phyloP scores from a whole-genome alignment of 148 eudicot species.

The Drosera capensis region DNA sequence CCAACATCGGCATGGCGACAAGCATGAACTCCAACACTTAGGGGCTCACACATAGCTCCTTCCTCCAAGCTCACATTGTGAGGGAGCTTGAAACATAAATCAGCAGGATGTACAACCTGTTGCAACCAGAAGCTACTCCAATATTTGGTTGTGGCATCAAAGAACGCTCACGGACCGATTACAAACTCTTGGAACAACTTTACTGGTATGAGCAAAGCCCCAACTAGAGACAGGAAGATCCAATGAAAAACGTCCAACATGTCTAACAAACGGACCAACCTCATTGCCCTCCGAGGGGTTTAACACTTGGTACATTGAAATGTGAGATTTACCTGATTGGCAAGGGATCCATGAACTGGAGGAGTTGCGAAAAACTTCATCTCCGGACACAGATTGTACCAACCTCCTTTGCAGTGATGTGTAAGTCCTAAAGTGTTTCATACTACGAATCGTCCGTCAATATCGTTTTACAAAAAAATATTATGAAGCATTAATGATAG shows the following conservation, averaged over 20 bases:
- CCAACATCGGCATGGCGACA: conserved; percentile 51
- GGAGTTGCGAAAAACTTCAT: conserved; percentile 63
- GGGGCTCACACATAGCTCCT: conserved; percentile 61
- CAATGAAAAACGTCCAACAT: background rate
- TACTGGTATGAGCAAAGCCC: background rate
- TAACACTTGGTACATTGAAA: background rate
- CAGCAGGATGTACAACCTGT: conserved; percentile 97
- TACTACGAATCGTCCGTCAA: too few relatives aligned
- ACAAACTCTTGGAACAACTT: background rate
- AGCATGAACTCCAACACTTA: conserved; percentile 63
- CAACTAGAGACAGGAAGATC: too few relatives aligned
- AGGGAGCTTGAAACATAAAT: conserved; percentile 80
- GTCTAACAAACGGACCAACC: too few relatives aligned
- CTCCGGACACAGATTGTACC: conserved; percentile 57
- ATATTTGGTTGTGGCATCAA: background rate
- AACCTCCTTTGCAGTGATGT: conserved; percentile 43
- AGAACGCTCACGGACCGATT: background rate
- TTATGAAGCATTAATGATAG: too few relatives aligned
- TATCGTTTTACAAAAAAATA: too few relatives aligned
- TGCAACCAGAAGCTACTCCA: background rate
- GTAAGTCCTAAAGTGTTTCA: too few relatives aligned
- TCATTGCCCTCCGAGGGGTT: too few relatives aligned
- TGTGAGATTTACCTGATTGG: conserved; percentile 30
- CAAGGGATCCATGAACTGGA: conserved; percentile 51
- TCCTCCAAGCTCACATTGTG: conserved; percentile 39